Evolutionary conservation across 345 rosid genomes (phyloP).

Genomic region (Litchi chinensis): DNA sequence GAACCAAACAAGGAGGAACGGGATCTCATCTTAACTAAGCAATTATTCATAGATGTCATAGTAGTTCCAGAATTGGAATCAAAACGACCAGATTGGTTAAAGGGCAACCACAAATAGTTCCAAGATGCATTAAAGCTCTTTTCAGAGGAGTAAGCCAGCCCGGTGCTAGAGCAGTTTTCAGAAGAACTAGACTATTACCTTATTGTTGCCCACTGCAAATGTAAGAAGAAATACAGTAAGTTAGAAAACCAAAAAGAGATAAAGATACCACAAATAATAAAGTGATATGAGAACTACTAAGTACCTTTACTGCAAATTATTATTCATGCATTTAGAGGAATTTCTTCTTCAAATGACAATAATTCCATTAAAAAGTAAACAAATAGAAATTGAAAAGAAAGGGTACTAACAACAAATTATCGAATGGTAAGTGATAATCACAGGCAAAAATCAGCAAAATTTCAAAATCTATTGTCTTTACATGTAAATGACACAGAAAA

Average conservation of each 20-base stretch:
- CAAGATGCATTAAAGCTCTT: conserved; percentile 46
- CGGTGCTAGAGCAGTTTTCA: conserved; percentile 37
- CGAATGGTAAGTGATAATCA: too few species aligned
- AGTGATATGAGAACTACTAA: conserved; percentile 20
- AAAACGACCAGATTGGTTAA: conserved; percentile 40
- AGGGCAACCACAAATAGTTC: conserved; percentile 42
- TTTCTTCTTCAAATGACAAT: too few species aligned
- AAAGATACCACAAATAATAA: conserved; percentile 14
- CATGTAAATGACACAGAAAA: too few species aligned
- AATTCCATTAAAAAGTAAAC: too few species aligned
- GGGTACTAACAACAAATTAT: too few species aligned
- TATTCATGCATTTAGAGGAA: too few species aligned
- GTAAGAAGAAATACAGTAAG: conserved; percentile 19
- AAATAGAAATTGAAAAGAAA: too few species aligned
- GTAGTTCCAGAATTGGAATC: conserved; percentile 28
- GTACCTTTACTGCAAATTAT: conserved; percentile 43
- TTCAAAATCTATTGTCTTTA: too few species aligned
- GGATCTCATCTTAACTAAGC: conserved; percentile 42
- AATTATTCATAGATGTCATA: conserved; percentile 28
- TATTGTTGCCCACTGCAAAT: conserved; percentile 52
- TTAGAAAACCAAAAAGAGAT: conserved; percentile 10
- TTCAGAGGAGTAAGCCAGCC: conserved; percentile 32
- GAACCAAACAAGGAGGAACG: conserved; percentile 54
- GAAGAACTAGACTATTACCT: conserved; percentile 49
- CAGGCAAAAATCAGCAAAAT: too few species aligned